A percentile compares a stretch with the other conserved stretches of the same genome.
phyloP scores from a whole-genome alignment of 2,329 filamentous ascomycete species.

The Colletotrichum lentis region DNA sequence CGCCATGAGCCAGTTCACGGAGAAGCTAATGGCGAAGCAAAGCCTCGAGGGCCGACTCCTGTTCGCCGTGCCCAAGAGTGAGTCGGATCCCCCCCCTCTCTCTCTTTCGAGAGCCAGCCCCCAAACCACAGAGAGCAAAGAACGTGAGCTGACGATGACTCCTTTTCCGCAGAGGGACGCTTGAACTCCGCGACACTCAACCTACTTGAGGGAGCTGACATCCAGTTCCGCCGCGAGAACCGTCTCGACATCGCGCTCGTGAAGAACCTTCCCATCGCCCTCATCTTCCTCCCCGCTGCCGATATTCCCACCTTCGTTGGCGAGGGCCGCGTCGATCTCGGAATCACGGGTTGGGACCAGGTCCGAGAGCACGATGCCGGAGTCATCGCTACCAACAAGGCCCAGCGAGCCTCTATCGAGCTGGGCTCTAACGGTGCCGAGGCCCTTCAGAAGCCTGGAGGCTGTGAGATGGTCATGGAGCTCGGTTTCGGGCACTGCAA shows the following conservation, averaged over 20 bases:
- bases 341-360: conserved; percentile 93
- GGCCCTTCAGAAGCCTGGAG: conserved; percentile 59
- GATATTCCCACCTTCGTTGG: conserved; percentile 98
- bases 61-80: conserved; percentile 98
- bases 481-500: conserved; percentile 91
- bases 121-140: background rate
- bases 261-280: conserved; percentile 93
- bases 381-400: conserved; percentile 59
- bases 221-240: conserved; percentile 94
- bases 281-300: conserved; percentile 95
- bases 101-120: background rate
- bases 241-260: conserved; percentile 97
- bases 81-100: conserved; percentile 51
- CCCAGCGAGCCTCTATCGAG: conserved; percentile 57
- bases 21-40: conserved; percentile 35
- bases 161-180: conserved; percentile 75
- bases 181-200: conserved; percentile 88
- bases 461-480: conserved; percentile 87
- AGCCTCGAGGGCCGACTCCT: conserved; percentile 92
- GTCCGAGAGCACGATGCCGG: conserved; percentile 87
- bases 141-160: conserved; percentile 40
- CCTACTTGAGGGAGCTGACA: conserved; percentile 90
- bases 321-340: conserved; percentile 90
- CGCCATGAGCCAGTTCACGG: conserved; percentile 34
- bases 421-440: conserved; percentile 54